Conservation (phyloP, 805 yeast species). For the Ogataea populi-albae region DNA sequence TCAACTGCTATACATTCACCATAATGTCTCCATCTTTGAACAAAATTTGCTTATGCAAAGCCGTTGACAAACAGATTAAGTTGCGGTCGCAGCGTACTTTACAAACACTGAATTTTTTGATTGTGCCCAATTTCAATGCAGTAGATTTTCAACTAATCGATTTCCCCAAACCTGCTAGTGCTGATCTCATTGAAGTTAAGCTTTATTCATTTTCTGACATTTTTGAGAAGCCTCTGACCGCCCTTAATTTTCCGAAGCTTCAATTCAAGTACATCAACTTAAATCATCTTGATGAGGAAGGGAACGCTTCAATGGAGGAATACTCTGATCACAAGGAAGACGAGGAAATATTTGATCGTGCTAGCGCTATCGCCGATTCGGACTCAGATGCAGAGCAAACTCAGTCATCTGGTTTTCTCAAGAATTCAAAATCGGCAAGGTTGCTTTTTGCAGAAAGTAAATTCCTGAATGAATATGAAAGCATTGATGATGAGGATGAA, state of each 20-base stretch:
- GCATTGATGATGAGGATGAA: slow-evolving; percentile 1
- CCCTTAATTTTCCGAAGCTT: slow-evolving; percentile 4
- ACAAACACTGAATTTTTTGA: slow-evolving; percentile 10
- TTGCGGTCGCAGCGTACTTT: slow-evolving; percentile 8
- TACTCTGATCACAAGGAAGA: slow-evolving; percentile 12
- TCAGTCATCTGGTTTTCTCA: background rate
- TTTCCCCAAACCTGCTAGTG: slow-evolving; percentile 2
- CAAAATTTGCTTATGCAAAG: slow-evolving; percentile 7
- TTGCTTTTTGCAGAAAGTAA: background rate
- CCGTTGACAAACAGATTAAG: slow-evolving; percentile 1
- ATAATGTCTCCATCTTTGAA: slow-evolving; percentile 2
- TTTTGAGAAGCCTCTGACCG: slow-evolving; percentile 20
- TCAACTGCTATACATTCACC: slow-evolving; percentile 16
- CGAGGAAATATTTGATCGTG: background rate
- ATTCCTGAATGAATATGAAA: slow-evolving; percentile 4
- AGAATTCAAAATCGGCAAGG: background rate
- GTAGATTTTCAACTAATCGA: slow-evolving; percentile 9
- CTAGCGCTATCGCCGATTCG: background rate
- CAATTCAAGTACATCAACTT: slow-evolving; percentile 17
- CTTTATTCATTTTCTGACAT: slow-evolving; percentile 17
- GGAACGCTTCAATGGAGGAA: slow-evolving; percentile 1
- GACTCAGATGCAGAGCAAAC: slow-evolving; percentile 1
- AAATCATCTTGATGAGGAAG: slow-evolving; percentile 9
- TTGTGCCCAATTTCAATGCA: slow-evolving; percentile 16
- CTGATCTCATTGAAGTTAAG: slow-evolving; percentile 4